Evolutionary conservation across 108 stramenopile genomes (phyloP), one percentile per base, ranked within the genome.

Genomic region (Aurantiochytrium sp.): DNA sequence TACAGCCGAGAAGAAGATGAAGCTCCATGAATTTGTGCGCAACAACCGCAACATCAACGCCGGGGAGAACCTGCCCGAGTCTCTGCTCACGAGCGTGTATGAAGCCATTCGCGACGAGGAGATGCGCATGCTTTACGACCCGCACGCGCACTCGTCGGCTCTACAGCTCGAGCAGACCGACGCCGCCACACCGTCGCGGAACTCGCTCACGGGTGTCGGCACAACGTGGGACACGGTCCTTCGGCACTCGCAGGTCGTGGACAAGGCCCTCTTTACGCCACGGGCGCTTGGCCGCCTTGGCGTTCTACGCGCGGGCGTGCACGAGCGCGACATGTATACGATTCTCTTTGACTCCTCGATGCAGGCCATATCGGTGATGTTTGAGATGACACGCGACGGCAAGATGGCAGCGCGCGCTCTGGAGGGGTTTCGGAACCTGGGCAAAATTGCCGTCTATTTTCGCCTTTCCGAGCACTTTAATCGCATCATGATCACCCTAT

Each of bases 41-140:
- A 97, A 97, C 93, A 97, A 97, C 88, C 95, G 96, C 44, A 97
- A 96, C 23, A 97, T 97, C 83, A 97, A 98, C 92, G 96, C 89
- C 59, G 98, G 98, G 5, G 91, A 89, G 5, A 96, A 98, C 90
- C 90, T 98, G n/a, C 96, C 96, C 5, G 69, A 60, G 45, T 95
- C 95, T 6, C 95, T 96, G 72, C 89, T 97, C n/a, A 92, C 88
- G 21, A 91, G 92, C 60, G 92, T 99, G n/a, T 98, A 99, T 89
- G 89, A 93, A 18, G 92, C 95, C 44, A 96, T 98, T 55, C 93
- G 96, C 87, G 90, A 93, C 43, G 90, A 94, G 47, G 95, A 95
- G 89, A 94, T 97, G 59, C 93, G 94, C 88, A 93, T 96, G 28
- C 94, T 93, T 73, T 83, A 91, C 45, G 96, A 96, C 51, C 76